Conservation (phyloP, 352 stramenopile genomes). For the Detonula confervacea region DNA sequence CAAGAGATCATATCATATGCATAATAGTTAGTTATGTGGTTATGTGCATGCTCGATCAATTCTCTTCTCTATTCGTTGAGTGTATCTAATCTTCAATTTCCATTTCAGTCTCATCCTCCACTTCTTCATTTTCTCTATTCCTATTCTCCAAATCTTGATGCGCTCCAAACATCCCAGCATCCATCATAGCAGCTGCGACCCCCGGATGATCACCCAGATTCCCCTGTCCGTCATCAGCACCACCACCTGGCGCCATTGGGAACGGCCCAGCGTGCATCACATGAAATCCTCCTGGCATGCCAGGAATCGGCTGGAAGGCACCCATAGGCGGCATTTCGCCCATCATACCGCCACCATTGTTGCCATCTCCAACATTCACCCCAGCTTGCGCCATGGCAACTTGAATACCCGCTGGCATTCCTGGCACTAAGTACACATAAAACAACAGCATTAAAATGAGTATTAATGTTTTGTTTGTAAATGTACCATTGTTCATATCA, state of each 20-base stretch:
- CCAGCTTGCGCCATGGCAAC: slow-evolving; percentile 2
- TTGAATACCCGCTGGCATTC: slow-evolving; percentile 2
- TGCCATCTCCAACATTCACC: neutral
- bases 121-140: neutral
- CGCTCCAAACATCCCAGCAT: neutral
- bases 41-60: neutral
- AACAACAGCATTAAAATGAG: neutral
- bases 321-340: neutral
- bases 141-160: neutral
- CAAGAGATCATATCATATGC: neutral
- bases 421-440: slow-evolving; percentile 4
- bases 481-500: neutral
- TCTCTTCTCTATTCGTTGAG: neutral
- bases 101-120: neutral
- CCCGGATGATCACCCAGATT: neutral
- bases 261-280: neutral
- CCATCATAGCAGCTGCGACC: neutral
- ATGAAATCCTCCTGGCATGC: neutral
- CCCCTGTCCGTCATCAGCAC: neutral
- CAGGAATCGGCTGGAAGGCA: neutral
- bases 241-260: neutral
- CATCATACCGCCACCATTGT: neutral
- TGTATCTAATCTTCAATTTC: slow-evolving; percentile 11
- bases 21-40: neutral
- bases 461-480: neutral